phyloP scores from a whole-genome alignment of 2,329 filamentous ascomycete species.

The Colletotrichum coccodes region DNA sequence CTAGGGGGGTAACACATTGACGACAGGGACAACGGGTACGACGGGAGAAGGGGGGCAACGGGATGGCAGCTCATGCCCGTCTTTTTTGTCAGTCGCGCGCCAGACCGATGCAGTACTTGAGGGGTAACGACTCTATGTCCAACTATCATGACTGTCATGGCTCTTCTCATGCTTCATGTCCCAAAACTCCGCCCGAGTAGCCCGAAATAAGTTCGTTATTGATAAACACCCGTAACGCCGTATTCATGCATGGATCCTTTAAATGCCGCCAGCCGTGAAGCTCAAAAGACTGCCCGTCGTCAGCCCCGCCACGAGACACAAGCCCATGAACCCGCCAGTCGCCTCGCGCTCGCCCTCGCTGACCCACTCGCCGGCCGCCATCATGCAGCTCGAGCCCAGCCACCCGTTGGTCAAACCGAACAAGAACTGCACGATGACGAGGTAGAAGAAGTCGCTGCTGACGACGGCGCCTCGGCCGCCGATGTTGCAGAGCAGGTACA shows the following conservation, averaged over 20 bases:
- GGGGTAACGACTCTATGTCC: neutral
- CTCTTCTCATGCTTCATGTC: neutral
- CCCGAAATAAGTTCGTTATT: neutral
- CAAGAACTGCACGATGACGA: slow-evolving; percentile 81
- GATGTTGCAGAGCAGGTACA: slow-evolving; percentile 93
- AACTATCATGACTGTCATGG: neutral
- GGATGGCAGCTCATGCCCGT: neutral
- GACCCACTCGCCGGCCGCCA: slow-evolving; percentile 86
- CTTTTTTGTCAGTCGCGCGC: neutral
- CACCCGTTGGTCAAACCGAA: slow-evolving; percentile 92
- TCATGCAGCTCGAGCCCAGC: slow-evolving; percentile 89
- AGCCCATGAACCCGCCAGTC: slow-evolving; percentile 91
- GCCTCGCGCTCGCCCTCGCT: slow-evolving; percentile 86
- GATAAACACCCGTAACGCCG: slow-evolving; percentile 18
- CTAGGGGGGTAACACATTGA: too few species aligned
- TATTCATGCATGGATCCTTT: slow-evolving; percentile 21
- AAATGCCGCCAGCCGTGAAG: slow-evolving; percentile 74
- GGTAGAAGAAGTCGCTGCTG: slow-evolving; percentile 86
- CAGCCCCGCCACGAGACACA: slow-evolving; percentile 87
- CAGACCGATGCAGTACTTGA: neutral
- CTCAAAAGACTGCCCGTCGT: slow-evolving; percentile 88
- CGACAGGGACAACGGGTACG: too few species aligned
- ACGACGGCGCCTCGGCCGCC: slow-evolving; percentile 78
- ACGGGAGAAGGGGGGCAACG: too few species aligned
- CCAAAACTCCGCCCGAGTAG: neutral